Conservation (phyloP, 2,329 filamentous ascomycete genomes). For the Aurifilum marmelostoma region DNA sequence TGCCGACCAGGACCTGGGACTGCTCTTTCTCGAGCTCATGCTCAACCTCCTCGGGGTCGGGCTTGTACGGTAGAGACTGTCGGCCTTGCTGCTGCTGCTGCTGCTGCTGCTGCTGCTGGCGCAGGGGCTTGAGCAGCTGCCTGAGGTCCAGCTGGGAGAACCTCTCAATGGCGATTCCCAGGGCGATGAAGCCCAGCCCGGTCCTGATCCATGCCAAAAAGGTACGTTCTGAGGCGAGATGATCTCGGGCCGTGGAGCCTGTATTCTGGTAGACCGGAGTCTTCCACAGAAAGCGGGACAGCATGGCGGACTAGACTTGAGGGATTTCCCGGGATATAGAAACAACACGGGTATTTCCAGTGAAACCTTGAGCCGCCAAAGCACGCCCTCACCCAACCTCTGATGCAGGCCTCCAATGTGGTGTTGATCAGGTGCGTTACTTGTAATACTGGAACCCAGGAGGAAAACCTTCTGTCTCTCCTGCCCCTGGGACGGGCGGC, state of each 20-base stretch:
- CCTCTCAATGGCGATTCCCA: slow-evolving; percentile 53
- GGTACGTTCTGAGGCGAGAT: slow-evolving; percentile 57
- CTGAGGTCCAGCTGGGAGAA: slow-evolving; percentile 49
- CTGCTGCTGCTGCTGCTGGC: slow-evolving; percentile 26
- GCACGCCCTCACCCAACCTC: not conserved
- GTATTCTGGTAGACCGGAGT: slow-evolving; percentile 46
- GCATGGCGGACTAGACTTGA: slow-evolving; percentile 8
- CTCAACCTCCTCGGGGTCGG: slow-evolving; percentile 13
- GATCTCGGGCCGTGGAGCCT: slow-evolving; percentile 53
- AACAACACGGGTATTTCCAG: not conserved
- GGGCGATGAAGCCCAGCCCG: slow-evolving; percentile 54
- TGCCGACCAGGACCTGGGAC: slow-evolving; percentile 43
- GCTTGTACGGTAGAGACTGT: slow-evolving; percentile 22
- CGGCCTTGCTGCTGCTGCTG: slow-evolving; percentile 25
- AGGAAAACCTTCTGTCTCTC: not conserved
- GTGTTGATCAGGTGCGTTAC: not conserved
- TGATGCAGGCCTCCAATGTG: not conserved
- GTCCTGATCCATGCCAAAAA: slow-evolving; percentile 57
- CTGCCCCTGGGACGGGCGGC: not conserved
- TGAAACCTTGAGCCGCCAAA: not conserved
- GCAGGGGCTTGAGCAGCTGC: slow-evolving; percentile 36
- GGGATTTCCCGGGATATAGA: not conserved
- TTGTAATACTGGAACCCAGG: not conserved
- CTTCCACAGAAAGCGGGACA: slow-evolving; percentile 28
- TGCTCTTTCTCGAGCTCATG: slow-evolving; percentile 36